These are phyloP conservation scores for Hirsutella thompsonii DNA, from an alignment of 2,329 filamentous ascomycete genomes.

Conservation along the genomic window DNA sequence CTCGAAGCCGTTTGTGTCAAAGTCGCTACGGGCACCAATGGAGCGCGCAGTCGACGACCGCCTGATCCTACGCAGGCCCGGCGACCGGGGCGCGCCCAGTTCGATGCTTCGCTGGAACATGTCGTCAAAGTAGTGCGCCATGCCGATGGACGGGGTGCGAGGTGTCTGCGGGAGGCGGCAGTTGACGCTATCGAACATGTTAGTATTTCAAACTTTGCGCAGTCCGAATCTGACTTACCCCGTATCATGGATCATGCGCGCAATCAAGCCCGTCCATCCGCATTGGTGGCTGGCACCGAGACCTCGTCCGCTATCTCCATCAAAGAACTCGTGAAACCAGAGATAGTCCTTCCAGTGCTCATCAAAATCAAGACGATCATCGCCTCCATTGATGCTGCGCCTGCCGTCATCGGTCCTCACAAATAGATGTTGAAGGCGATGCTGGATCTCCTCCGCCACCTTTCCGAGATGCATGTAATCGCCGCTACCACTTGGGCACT, in stretches of 20 bases:
- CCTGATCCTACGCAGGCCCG: conserved; percentile 44
- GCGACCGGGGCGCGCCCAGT: conserved; percentile 21
- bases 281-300: conserved; percentile 90
- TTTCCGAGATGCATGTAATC: conserved; percentile 93
- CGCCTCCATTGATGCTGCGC: conserved; percentile 76
- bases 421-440: conserved; percentile 86
- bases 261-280: conserved; percentile 91
- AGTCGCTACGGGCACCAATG: conserved; percentile 76
- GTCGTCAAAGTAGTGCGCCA: conserved; percentile 93
- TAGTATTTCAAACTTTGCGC: background rate
- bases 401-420: conserved; percentile 72
- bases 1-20: conserved; percentile 38
- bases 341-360: conserved; percentile 73
- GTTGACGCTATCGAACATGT: conserved; percentile 47
- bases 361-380: conserved; percentile 79
- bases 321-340: conserved; percentile 97
- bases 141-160: conserved; percentile 69
- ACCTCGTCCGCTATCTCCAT: conserved; percentile 80
- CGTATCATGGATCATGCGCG: conserved; percentile 95
- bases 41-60: conserved; percentile 74
- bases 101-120: conserved; percentile 44
- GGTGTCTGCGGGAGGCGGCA: conserved; percentile 90
- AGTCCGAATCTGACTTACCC: conserved; percentile 48
- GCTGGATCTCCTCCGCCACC: conserved; percentile 89
- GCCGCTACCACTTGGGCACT: conserved; percentile 87